A percentile compares a stretch with the other conserved stretches of the same genome.
phyloP scores from a whole-genome alignment of 495 filamentous ascomycete genomes.

The Neurospora sp. region DNA sequence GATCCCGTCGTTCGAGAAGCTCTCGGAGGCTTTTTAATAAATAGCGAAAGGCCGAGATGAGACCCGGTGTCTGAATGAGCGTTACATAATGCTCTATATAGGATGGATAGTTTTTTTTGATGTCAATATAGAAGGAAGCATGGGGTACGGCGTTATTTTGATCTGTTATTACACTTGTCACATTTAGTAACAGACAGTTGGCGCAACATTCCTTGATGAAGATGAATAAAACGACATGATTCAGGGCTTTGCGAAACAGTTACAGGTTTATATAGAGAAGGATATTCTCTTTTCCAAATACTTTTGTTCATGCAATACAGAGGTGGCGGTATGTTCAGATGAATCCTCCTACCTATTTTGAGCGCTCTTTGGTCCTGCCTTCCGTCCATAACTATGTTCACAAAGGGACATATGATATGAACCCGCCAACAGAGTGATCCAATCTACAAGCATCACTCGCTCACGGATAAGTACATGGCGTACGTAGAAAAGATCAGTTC shows the following conservation, averaged over 20 bases:
- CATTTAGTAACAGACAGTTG: too few relatives aligned
- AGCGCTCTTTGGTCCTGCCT: too few relatives aligned
- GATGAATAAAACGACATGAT: too few relatives aligned
- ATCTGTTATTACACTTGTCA: not conserved
- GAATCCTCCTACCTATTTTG: too few relatives aligned
- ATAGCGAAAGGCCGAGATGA: not conserved
- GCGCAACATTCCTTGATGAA: too few relatives aligned
- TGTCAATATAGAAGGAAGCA: not conserved
- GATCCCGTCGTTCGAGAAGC: conserved; percentile 59
- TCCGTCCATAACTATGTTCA: not conserved
- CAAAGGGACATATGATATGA: not conserved
- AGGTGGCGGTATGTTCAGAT: not conserved
- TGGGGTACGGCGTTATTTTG: not conserved
- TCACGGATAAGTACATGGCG: not conserved
- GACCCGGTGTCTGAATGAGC: not conserved
- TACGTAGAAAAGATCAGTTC: not conserved
- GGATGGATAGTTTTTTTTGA: not conserved
- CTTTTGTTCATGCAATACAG: not conserved
- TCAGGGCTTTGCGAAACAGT: too few relatives aligned
- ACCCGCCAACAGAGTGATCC: not conserved
- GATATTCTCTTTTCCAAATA: not conserved
- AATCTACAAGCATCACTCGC: not conserved
- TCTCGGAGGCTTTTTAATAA: conserved; percentile 60
- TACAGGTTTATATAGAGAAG: too few relatives aligned
- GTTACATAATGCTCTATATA: not conserved